A percentile compares a stretch with the other conserved stretches of the same genome.
These are phyloP conservation scores for Beauveria sp. DNA, from an alignment of 2,329 filamentous ascomycete species.

Conservation along the genomic window DNA sequence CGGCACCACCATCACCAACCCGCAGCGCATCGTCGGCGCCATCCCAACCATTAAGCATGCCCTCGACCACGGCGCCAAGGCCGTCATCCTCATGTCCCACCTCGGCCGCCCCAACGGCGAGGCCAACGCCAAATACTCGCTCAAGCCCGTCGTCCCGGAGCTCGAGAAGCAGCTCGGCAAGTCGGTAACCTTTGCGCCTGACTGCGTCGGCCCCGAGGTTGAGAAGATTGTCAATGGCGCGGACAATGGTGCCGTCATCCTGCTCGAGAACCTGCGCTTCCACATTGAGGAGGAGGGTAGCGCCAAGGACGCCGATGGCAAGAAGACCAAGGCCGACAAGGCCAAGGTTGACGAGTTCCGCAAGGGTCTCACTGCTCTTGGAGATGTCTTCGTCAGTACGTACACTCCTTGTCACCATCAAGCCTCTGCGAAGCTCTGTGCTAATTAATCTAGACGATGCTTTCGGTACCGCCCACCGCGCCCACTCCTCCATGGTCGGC, in stretches of 20 bases:
- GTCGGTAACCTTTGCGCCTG: constrained; percentile 79
- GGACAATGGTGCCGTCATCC: constrained; percentile 70
- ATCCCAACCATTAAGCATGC: constrained; percentile 93
- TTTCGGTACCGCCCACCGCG: constrained; percentile 96
- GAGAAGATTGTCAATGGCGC: constrained; percentile 86
- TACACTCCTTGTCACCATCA: constrained; percentile 15
- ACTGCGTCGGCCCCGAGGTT: constrained; percentile 83
- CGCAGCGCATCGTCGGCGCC: constrained; percentile 94
- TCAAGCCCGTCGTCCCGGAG: constrained; percentile 85
- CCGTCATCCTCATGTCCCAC: constrained; percentile 96
- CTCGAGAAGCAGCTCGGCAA: constrained; percentile 84
- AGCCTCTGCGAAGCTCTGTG: neutral
- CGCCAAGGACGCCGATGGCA: constrained; percentile 85
- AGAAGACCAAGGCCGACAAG: constrained; percentile 98
- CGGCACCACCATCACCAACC: constrained; percentile 89
- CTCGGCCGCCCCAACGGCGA: constrained; percentile 92
- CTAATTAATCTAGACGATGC: constrained; percentile 64
- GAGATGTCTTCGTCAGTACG: constrained; percentile 94
- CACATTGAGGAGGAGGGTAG: constrained; percentile 97
- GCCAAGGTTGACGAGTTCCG: constrained; percentile 87
- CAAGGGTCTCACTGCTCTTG: constrained; percentile 87
- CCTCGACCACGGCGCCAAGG: constrained; percentile 81
- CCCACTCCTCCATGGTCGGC: constrained; percentile 98
- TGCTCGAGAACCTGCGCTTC: constrained; percentile 97
- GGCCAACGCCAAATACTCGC: constrained; percentile 84